phyloP scores from a whole-genome alignment of 2,329 filamentous ascomycete species.

The Ilyonectria mors-panacis region DNA sequence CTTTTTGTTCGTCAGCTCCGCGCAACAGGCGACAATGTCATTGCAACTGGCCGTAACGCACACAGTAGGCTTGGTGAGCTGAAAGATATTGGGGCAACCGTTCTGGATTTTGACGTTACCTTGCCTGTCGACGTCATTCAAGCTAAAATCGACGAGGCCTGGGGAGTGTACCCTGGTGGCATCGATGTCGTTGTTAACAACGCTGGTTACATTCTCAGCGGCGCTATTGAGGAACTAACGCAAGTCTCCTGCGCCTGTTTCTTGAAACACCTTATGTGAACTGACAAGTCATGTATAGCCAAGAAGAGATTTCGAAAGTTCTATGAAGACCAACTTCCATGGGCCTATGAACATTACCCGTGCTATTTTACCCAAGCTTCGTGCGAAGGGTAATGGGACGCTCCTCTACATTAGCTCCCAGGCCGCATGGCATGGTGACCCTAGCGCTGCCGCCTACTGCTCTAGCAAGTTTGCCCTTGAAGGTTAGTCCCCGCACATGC shows the following conservation, averaged over 20 bases:
- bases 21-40: slow-evolving; percentile 56
- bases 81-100: slow-evolving; percentile 33
- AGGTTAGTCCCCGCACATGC: slow-evolving; percentile 34
- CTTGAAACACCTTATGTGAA: fast-evolving
- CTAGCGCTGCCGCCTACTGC: slow-evolving; percentile 51
- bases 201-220: slow-evolving; percentile 52
- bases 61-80: slow-evolving; percentile 54
- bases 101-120: slow-evolving; percentile 41
- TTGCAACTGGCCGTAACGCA: slow-evolving; percentile 58
- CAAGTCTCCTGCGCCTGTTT: not conserved
- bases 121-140: slow-evolving; percentile 18
- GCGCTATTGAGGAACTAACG: slow-evolving; percentile 46
- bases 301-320: slow-evolving; percentile 44
- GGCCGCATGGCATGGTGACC: slow-evolving; percentile 52
- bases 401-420: slow-evolving; percentile 55
- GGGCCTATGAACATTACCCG: slow-evolving; percentile 56
- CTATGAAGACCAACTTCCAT: slow-evolving; percentile 55
- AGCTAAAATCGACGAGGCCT: slow-evolving; percentile 34
- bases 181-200: slow-evolving; percentile 59
- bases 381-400: slow-evolving; percentile 49
- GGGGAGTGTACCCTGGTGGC: slow-evolving; percentile 41
- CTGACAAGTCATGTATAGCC: slow-evolving; percentile 30
- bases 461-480: slow-evolving; percentile 52
- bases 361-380: slow-evolving; percentile 52
- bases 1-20: slow-evolving; percentile 55